Conservation (phyloP, 331 rosid species). For the Acacia concinna region DNA sequence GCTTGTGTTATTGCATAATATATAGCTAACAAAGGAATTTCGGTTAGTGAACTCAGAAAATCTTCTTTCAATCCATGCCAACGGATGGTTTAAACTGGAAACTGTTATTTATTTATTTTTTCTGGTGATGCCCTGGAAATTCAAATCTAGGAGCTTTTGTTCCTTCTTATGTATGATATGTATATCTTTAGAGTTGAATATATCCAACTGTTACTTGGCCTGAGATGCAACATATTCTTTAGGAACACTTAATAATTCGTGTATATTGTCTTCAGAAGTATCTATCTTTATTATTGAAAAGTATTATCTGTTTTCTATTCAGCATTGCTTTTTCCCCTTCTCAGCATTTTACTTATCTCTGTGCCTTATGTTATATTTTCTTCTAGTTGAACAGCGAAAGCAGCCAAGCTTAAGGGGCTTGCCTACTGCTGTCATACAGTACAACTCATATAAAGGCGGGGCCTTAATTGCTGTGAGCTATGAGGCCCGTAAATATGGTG, state of each 20-base stretch:
- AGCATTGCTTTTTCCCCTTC: neutral
- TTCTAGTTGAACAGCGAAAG: constrained; percentile 85
- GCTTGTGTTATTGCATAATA: neutral
- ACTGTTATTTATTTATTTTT: neutral
- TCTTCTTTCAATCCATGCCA: neutral
- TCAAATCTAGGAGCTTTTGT: neutral
- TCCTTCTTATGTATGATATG: neutral
- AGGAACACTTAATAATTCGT: neutral
- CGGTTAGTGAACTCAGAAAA: neutral
- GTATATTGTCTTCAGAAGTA: neutral
- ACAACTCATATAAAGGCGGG: constrained; percentile 92
- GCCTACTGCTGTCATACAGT: constrained; percentile 89
- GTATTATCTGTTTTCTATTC: neutral
- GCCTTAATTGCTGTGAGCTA: constrained; percentile 92
- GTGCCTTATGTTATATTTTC: constrained; percentile 2
- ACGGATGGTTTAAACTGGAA: neutral
- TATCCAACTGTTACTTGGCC: neutral
- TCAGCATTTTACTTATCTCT: neutral
- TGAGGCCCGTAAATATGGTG: constrained; percentile 86
- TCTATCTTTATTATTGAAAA: neutral
- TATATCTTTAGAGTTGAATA: neutral
- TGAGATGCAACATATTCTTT: neutral
- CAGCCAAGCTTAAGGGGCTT: constrained; percentile 74
- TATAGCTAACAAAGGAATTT: neutral
- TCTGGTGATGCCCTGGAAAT: neutral